Evolutionary conservation across 1,284 basidiomycete genomes (phyloP), one percentile per base, ranked within the genome.

Genomic region (Amylostereum chailletii): DNA sequence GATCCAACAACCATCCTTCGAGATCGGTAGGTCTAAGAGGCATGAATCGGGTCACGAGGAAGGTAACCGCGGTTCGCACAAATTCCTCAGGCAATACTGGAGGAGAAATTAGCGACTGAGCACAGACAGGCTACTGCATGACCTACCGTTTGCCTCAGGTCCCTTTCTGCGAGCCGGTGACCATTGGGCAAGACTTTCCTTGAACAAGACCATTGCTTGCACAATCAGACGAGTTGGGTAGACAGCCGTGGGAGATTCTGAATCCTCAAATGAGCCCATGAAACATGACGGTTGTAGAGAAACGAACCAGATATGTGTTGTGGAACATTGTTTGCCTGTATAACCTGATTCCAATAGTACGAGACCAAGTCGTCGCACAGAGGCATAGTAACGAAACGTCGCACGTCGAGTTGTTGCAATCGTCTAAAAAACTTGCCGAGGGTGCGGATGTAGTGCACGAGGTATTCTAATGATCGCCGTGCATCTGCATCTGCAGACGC

Each of bases 181-280:
- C 85, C 86, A 90, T 60, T 83, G 83, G 19, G 78, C 73, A 26
- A 90, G 71, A 53, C 78, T 86, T 51, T 94, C 91, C 62, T 90
- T 92, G 71, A 94, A 93, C 2, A 95, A 68, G 1, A 89, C 81
- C 80, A 95, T 84, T 0, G 86, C 88, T 56, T 93, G 86, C 0
- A 94, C 84, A 49, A 94, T 70, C 60, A 91, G 86, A 4, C 84
- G 78, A n/a, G 86, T 71, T 30, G 89, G 88, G 60, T 80, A 89
- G 1, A 82, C 65, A 1, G 80, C 83, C 31, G 53, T 54, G 7
- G 60, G 47, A 1, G 70, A 74, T 57, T 85, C 79, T 81, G 55
- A n/a, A 45, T 10, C 11, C 45, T 46, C 33, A 33, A 30, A 5
- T 38, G 27, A 34, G 34, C 11, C 19, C n/a, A 29, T 27, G 5